Conservation (phyloP, 1,284 basidiomycete species). For the Irpex sp. region DNA sequence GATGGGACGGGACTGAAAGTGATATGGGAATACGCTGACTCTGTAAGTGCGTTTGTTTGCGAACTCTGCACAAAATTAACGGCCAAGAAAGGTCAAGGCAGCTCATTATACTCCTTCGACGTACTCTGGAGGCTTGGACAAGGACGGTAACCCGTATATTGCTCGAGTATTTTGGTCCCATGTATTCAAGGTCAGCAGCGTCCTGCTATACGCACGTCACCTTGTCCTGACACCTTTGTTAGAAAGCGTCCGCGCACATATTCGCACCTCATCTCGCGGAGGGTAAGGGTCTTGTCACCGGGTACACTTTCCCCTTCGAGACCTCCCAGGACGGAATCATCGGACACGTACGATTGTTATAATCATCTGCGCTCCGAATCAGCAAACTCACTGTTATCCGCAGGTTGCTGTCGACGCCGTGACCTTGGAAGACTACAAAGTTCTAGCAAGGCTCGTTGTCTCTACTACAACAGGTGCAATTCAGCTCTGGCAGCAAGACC, state of each 20-base stretch:
- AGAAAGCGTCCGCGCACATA: conserved; percentile 52
- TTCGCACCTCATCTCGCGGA: conserved; percentile 49
- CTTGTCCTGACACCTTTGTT: background rate
- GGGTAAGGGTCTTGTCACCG: conserved; percentile 54
- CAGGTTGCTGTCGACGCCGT: conserved; percentile 55
- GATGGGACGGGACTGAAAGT: conserved; percentile 36
- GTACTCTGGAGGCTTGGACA: conserved; percentile 59
- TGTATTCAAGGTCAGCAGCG: conserved; percentile 37
- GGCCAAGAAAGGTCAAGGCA: conserved; percentile 29
- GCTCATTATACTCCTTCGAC: conserved; percentile 39
- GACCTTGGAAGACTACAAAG: conserved; percentile 34
- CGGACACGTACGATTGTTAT: conserved; percentile 45
- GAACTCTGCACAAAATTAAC: background rate
- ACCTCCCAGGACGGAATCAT: conserved; percentile 69
- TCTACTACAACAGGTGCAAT: conserved; percentile 77
- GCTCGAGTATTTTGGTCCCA: conserved; percentile 74
- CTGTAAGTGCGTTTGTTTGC: conserved; percentile 34
- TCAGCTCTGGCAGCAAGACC: conserved; percentile 67
- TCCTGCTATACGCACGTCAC: background rate
- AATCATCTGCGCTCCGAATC: conserved; percentile 7
- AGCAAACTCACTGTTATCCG: conserved; percentile 1
- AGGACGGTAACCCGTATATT: conserved; percentile 54
- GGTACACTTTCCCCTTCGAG: conserved; percentile 70
- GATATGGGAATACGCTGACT: conserved; percentile 55
- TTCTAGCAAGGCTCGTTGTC: conserved; percentile 43